Evolutionary conservation across 2,329 filamentous ascomycete genomes (phyloP), one percentile per base, ranked within the genome.

Genomic region (Fusarium begoniae): DNA sequence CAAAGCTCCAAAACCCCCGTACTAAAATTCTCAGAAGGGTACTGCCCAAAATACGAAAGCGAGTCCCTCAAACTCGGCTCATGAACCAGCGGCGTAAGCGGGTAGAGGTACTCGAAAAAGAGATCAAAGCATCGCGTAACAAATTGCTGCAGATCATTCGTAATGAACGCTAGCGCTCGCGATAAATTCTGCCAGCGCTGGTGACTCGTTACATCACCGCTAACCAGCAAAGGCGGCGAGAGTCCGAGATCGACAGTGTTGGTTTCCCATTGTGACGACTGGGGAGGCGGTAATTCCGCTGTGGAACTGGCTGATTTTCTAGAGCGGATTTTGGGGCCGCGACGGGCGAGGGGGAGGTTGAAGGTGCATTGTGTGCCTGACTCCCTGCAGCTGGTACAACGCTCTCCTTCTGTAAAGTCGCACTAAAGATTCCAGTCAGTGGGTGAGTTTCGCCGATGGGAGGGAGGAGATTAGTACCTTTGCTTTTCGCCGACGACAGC

Each of bases 71-170:
- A 76, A 73, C 80, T 84, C 1, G 82, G 79, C 51, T 85, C 83
- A 66, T 85, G 83, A 7, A 85, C 80, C 47, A 85, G 68, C 5
- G 83, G 83, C 24, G 81, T 85, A 5, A 85, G 79, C 5, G 84
- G 84, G 56, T 83, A 85, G 6, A 85, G 82, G 55, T 84, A 84
- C 58, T 84, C 79, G 38, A 84, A 85, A 65, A 84, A 85, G 26
- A 85, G 70, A 62, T 83, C 79, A 38, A 85, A 78, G 57, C 83
- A 85, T 32, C 78, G 75, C 30, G 75, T 78, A 12, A 81, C 76
- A 10, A 80, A 72, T 11, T 69, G 69, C 32, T 81, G 75, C 14
- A 81, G 63, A 53, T 73, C 69, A 22, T 69, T 63, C 35, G 78
- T 76, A 45, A 76, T 71, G 20, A 79, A 62, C 4, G 77, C 69